Evolutionary conservation across 2,329 filamentous ascomycete genomes (phyloP).

Genomic region (Cercospora zeina): DNA sequence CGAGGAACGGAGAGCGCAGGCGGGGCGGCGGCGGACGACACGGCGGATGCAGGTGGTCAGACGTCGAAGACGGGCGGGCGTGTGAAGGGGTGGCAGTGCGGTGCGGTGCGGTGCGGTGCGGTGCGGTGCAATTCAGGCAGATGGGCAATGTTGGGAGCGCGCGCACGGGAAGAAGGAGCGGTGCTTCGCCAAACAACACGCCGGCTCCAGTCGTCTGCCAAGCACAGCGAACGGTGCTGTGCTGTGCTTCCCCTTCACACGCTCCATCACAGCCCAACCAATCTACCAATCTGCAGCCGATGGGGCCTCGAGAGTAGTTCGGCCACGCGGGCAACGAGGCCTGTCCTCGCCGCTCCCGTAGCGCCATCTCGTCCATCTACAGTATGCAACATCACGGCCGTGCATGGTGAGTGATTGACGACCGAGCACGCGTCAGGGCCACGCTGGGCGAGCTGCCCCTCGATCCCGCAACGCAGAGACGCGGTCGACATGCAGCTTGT

Average conservation of each 20-base stretch:
- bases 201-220: neutral
- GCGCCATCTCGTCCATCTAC: neutral
- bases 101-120: neutral
- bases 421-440: neutral
- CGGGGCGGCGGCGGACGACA: neutral
- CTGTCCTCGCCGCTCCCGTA: neutral
- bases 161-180: constrained; percentile 1
- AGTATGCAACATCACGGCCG: neutral
- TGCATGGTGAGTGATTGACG: neutral
- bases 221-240: constrained; percentile 1
- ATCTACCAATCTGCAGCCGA: neutral
- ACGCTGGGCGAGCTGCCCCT: neutral
- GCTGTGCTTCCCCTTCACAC: neutral
- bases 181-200: neutral
- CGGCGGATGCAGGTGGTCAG: constrained; percentile 1
- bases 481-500: neutral
- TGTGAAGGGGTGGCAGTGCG: neutral
- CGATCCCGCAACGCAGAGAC: neutral
- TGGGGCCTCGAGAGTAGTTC: neutral
- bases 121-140: neutral
- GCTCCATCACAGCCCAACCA: neutral
- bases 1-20: constrained; percentile 1
- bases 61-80: constrained; percentile 1
- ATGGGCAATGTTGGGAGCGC: neutral
- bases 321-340: neutral